Percentiles rank a stretch among this genome's conserved stretches.
These are phyloP conservation scores for Tolypocladium ophioglossoides DNA, from an alignment of 2,329 filamentous ascomycete genomes.

Conservation along the genomic window DNA sequence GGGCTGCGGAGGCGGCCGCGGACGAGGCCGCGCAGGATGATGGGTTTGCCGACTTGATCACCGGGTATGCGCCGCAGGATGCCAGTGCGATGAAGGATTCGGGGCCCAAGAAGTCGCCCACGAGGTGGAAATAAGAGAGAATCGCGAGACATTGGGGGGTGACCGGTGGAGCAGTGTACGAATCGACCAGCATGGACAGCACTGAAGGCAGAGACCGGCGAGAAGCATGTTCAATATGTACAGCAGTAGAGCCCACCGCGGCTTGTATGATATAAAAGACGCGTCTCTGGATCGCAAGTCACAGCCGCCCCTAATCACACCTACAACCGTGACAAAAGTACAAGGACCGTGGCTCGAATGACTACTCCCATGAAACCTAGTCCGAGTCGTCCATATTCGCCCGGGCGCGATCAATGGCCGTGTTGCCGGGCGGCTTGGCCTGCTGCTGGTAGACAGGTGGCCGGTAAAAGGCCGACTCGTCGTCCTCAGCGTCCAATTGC, in stretches of 20 bases:
- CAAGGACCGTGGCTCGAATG: not conserved
- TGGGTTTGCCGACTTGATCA: slow-evolving; percentile 40
- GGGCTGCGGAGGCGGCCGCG: slow-evolving; percentile 15
- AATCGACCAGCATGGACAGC: slow-evolving; percentile 2
- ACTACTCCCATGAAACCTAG: slow-evolving; percentile 19
- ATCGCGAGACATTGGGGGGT: not conserved
- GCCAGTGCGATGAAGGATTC: slow-evolving; percentile 22
- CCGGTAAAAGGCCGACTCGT: slow-evolving; percentile 58
- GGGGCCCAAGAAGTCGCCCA: slow-evolving; percentile 30
- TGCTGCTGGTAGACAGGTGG: slow-evolving; percentile 45
- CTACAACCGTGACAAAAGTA: not conserved
- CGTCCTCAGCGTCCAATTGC: slow-evolving; percentile 89
- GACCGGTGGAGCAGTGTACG: not conserved
- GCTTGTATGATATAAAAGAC: slow-evolving; percentile 25
- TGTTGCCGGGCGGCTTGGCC: slow-evolving; percentile 41
- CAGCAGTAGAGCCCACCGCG: slow-evolving; percentile 19
- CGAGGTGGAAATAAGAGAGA: slow-evolving; percentile 33
- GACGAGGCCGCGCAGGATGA: slow-evolving; percentile 14
- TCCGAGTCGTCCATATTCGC: slow-evolving; percentile 51
- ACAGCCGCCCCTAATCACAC: not conserved
- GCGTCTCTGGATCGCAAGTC: slow-evolving; percentile 12
- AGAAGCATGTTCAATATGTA: slow-evolving; percentile 18
- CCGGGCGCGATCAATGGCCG: slow-evolving; percentile 48
- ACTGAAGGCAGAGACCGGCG: not conserved
- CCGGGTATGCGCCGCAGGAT: slow-evolving; percentile 34